Base-by-base conservation (phyloP, 306 rosid species). In the Urtica urens region DNA sequence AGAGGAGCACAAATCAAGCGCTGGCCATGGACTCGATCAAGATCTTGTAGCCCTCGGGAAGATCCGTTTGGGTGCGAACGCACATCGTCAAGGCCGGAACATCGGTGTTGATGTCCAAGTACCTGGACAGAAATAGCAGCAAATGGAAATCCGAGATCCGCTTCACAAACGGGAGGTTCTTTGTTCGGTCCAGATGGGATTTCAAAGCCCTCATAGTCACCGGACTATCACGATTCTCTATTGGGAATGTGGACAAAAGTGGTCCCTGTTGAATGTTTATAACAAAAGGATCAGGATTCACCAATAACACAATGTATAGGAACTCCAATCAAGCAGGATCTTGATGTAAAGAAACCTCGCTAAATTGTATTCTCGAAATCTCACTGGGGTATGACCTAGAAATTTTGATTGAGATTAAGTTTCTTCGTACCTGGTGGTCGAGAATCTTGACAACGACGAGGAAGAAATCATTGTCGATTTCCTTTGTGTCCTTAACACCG, bases 381-480 rank as follows among this genome's bases (percentile, higher is more conserved):
- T 20, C 25, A 24, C 13, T 10, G 12, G 10, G 12, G 10, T 25
- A 10, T 11, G n/a, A 24, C 19, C 5, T 25, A n/a, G 23, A 6
- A 16, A 29, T 23, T 23, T 4, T 23, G 12, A 23, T 27, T 9
- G 31, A 26, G 13, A n/a, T 40, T 23, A 63, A 52, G 15, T 11
- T 6, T 33, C 21, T 15, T 1, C 49, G 26, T 57, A 85, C 99
- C 99, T 86, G 94, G 65, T 92, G 99, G 58, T 92, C 94, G 10
- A 41, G 54, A 27, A 92, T 92, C 72, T 79, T 86, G 15, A 92
- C 99, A 12, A 92, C 86, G 23, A 82, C 99, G 75, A 92, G 69
- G 83, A 92, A 92, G 64, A 92, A 92, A 73, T 92, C 99, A 73
- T 86, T 92, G 50, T 86, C 93, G 64, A 92, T 86, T 57, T 92